phyloP scores from a whole-genome alignment of 1,139 yeast species.

The Suhomyces maxii region DNA sequence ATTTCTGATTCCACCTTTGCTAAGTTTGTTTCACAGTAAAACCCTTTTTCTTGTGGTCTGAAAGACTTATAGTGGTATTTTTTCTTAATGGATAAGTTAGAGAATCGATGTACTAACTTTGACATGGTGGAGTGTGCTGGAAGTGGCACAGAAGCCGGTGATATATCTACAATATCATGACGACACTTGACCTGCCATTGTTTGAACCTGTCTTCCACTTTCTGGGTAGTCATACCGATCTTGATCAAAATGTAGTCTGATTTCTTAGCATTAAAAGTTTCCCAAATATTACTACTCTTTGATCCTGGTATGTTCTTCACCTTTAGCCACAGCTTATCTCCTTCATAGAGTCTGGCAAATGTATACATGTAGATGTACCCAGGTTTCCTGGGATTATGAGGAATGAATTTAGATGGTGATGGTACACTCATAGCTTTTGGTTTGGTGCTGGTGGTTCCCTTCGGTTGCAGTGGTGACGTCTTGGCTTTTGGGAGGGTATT shows the following conservation, averaged over 20 bases:
- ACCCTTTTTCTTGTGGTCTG: conserved; percentile 27
- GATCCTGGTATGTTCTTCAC: conserved; percentile 35
- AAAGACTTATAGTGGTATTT: background rate
- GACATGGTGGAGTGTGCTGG: conserved; percentile 1
- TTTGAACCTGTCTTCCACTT: conserved; percentile 40
- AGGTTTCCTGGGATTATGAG: background rate
- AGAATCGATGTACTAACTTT: conserved; percentile 7
- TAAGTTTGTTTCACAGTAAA: conserved; percentile 28
- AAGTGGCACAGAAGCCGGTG: conserved; percentile 3
- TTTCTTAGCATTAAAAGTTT: conserved; percentile 38
- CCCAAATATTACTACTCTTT: conserved; percentile 28
- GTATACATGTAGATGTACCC: conserved; percentile 61
- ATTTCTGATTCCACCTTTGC: conserved; percentile 41
- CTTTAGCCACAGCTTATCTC: conserved; percentile 28
- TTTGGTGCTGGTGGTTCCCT: too few species aligned
- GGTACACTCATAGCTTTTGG: background rate
- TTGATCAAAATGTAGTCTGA: conserved; percentile 47
- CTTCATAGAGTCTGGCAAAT: conserved; percentile 35
- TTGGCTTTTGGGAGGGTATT: background rate
- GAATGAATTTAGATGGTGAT: background rate
- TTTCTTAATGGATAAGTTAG: conserved; percentile 10
- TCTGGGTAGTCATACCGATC: conserved; percentile 56
- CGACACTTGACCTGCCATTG: conserved; percentile 61
- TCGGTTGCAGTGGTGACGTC: background rate
- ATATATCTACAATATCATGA: conserved; percentile 47